phyloP scores from a whole-genome alignment of 306 rosid genomes.

The Sechiopsis laciniata region DNA sequence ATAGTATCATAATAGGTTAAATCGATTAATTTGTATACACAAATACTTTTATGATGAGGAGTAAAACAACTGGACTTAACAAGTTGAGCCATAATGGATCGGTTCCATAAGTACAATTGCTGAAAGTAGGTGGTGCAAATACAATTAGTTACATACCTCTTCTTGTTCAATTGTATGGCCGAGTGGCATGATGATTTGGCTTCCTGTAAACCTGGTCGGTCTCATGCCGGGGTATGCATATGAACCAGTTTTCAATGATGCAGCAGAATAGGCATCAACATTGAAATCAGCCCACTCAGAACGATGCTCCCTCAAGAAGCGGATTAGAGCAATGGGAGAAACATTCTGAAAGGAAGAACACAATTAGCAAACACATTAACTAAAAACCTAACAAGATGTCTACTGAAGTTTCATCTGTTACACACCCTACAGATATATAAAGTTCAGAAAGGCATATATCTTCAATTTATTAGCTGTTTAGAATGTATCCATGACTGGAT shows the following conservation, averaged over 20 bases:
- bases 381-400: background rate
- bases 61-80: background rate
- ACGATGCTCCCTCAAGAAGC: constrained; percentile 90
- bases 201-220: constrained; percentile 84
- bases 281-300: constrained; percentile 99
- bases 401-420: no score
- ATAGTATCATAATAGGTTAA: no score
- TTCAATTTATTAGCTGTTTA: background rate
- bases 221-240: constrained; percentile 84
- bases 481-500: background rate
- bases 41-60: no score
- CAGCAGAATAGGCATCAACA: constrained; percentile 78
- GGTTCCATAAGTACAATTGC: no score
- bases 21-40: no score
- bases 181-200: constrained; percentile 92
- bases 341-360: constrained; percentile 52
- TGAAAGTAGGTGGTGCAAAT: background rate
- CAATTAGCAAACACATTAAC: background rate
- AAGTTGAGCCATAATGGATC: no score
- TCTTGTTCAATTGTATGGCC: constrained; percentile 93
- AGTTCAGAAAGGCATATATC: background rate
- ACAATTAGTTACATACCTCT: constrained; percentile 42
- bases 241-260: constrained; percentile 60
- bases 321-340: constrained; percentile 79
- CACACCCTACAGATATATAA: background rate